Evolutionary conservation across 192 early-diverging fungal species (phyloP).

Genomic region (Coemansia biformis): DNA sequence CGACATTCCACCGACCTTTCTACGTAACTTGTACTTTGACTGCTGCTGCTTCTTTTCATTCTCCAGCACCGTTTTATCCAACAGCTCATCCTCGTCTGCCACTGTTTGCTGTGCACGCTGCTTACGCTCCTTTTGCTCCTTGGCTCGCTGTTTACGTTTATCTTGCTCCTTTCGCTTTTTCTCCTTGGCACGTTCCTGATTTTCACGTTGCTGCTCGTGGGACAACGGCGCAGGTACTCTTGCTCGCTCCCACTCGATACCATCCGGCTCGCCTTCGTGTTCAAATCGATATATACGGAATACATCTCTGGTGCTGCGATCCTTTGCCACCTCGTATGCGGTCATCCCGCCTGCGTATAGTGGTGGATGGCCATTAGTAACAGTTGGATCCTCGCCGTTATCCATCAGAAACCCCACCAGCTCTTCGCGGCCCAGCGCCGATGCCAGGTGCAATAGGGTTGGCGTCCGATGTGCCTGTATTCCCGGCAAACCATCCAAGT

Average conservation of each 20-base stretch:
- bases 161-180: slow-evolving; percentile 15
- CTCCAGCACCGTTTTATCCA: not conserved
- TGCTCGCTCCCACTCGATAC: slow-evolving; percentile 37
- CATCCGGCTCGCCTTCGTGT: slow-evolving; percentile 22
- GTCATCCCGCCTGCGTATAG: slow-evolving; percentile 27
- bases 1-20: slow-evolving; percentile 7
- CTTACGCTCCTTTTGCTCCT: slow-evolving; percentile 8
- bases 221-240: slow-evolving; percentile 27
- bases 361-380: slow-evolving; percentile 32
- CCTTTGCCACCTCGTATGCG: slow-evolving; percentile 26
- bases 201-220: slow-evolving; percentile 13
- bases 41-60: slow-evolving; percentile 6
- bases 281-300: slow-evolving; percentile 30
- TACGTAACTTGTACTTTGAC: not conserved
- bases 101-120: not conserved
- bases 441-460: slow-evolving; percentile 74
- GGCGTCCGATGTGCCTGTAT: slow-evolving; percentile 42
- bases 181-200: slow-evolving; percentile 12
- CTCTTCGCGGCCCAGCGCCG: slow-evolving; percentile 53
- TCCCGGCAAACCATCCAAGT: slow-evolving; percentile 42
- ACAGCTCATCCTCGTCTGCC: not conserved
- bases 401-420: slow-evolving; percentile 64
- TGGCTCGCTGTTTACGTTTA: slow-evolving; percentile 4
- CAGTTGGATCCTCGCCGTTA: slow-evolving; percentile 73
- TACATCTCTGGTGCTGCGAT: slow-evolving; percentile 20